A percentile compares a stretch with the other conserved stretches of the same genome.
phyloP scores from a whole-genome alignment of 2,329 filamentous ascomycete genomes.

The Aspergillus persii region DNA sequence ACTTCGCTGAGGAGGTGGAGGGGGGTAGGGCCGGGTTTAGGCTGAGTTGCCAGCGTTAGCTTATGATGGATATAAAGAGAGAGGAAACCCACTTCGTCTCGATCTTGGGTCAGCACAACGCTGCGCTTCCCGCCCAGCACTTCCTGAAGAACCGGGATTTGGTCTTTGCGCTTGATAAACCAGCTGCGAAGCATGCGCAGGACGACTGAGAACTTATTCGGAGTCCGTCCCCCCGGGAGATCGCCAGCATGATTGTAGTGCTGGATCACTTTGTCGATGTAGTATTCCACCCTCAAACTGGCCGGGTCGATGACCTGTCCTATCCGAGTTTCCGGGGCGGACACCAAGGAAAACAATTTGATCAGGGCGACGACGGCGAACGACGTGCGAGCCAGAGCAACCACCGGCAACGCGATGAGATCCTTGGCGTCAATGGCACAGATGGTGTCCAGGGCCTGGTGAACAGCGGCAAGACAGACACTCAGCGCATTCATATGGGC shows the following conservation, averaged over 20 bases:
- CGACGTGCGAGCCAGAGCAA: conserved; percentile 68
- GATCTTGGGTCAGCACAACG: neutral
- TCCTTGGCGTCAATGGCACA: conserved; percentile 57
- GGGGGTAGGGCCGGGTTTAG: conserved; percentile 29
- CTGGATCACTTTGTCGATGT: conserved; percentile 68
- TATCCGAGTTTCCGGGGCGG: conserved; percentile 62
- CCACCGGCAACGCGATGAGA: conserved; percentile 66
- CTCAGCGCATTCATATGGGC: conserved; percentile 67
- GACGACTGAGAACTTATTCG: conserved; percentile 69
- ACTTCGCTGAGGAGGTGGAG: conserved; percentile 42
- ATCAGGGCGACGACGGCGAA: conserved; percentile 71
- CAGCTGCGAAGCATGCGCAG: conserved; percentile 68
- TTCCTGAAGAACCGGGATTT: conserved; percentile 25
- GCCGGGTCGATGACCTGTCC: conserved; percentile 68
- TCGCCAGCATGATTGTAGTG: conserved; percentile 65
- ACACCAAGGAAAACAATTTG: conserved; percentile 69
- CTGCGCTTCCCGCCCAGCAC: conserved; percentile 15
- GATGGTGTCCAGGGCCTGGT: conserved; percentile 66
- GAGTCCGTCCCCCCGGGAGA: conserved; percentile 62
- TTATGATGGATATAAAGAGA: neutral
- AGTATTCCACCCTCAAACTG: conserved; percentile 63
- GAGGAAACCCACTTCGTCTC: conserved; percentile 1
- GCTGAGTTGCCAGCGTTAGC: conserved; percentile 4
- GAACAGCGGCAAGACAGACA: conserved; percentile 64
- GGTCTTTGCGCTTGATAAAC: conserved; percentile 56